These are phyloP conservation scores for Achlya hypogyna DNA, from an alignment of 352 stramenopile species.

Conservation along the genomic window DNA sequence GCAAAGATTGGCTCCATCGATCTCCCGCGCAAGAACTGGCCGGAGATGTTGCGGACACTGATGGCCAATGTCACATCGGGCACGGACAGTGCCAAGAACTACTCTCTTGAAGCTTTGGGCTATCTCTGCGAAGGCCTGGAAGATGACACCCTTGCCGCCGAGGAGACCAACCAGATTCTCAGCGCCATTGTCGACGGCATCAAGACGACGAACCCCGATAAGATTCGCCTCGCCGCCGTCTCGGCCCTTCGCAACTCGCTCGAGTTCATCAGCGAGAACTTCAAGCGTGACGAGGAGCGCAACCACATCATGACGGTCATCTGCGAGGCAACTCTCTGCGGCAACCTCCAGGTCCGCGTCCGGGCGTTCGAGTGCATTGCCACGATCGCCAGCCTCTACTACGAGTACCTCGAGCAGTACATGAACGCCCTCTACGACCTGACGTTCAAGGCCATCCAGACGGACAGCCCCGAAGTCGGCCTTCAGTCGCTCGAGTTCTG, in stretches of 20 bases:
- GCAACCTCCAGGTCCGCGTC: slow-evolving; percentile 78
- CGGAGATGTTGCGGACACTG: slow-evolving; percentile 84
- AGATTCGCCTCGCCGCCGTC: slow-evolving; percentile 88
- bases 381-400: slow-evolving; percentile 93
- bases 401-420: slow-evolving; percentile 92
- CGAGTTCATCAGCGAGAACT: slow-evolving; percentile 93
- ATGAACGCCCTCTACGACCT: slow-evolving; percentile 95
- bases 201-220: slow-evolving; percentile 62
- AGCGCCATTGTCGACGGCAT: slow-evolving; percentile 97
- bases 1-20: slow-evolving; percentile 92
- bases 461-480: slow-evolving; percentile 87
- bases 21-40: slow-evolving; percentile 91
- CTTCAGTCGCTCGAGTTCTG: slow-evolving; percentile 97
- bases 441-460: slow-evolving; percentile 89
- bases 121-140: slow-evolving; percentile 80
- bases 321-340: slow-evolving; percentile 91
- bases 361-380: slow-evolving; percentile 95
- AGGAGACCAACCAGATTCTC: slow-evolving; percentile 93
- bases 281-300: slow-evolving; percentile 91
- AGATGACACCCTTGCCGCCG: slow-evolving; percentile 57
- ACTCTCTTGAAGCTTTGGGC: slow-evolving; percentile 75
- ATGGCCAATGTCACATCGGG: slow-evolving; percentile 88
- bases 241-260: slow-evolving; percentile 92
- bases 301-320: slow-evolving; percentile 95
- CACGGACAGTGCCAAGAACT: slow-evolving; percentile 86